These are phyloP conservation scores for Fraxinus americana DNA, from an alignment of 257 asterid genomes.

Conservation along the genomic window DNA sequence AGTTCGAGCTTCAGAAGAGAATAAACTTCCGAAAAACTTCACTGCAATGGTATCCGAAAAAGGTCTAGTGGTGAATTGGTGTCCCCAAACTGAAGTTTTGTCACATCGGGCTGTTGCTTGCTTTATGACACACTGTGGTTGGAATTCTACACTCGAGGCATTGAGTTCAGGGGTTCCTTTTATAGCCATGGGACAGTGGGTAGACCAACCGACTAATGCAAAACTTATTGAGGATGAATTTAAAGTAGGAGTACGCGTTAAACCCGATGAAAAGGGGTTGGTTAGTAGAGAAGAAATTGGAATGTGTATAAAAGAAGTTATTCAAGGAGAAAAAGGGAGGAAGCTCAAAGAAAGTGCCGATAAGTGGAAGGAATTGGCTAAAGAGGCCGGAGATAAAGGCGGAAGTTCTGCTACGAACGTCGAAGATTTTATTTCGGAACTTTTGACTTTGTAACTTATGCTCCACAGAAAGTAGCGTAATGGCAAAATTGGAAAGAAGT, in stretches of 20 bases:
- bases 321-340: conserved; percentile 18
- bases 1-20: conserved; percentile 27
- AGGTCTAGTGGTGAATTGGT: conserved; percentile 33
- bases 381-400: neutral
- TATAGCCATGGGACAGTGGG: conserved; percentile 20
- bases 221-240: conserved; percentile 34
- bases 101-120: conserved; percentile 26
- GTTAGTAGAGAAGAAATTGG: conserved; percentile 32
- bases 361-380: conserved; percentile 11
- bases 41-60: neutral
- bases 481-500: neutral
- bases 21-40: conserved; percentile 27
- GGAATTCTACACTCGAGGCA: conserved; percentile 35
- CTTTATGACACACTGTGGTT: conserved; percentile 36
- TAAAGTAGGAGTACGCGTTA: conserved; percentile 24
- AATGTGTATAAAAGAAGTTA: conserved; percentile 23
- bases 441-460: neutral
- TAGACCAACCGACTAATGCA: conserved; percentile 32
- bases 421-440: neutral
- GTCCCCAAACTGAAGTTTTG: conserved; percentile 34
- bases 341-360: neutral
- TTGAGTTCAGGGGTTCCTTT: conserved; percentile 22
- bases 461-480: neutral
- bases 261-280: conserved; percentile 21
- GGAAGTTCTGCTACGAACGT: conserved; percentile 6